Evolutionary conservation across 768 basidiomycete species (phyloP).

Genomic region (Hygrocybe punicea): DNA sequence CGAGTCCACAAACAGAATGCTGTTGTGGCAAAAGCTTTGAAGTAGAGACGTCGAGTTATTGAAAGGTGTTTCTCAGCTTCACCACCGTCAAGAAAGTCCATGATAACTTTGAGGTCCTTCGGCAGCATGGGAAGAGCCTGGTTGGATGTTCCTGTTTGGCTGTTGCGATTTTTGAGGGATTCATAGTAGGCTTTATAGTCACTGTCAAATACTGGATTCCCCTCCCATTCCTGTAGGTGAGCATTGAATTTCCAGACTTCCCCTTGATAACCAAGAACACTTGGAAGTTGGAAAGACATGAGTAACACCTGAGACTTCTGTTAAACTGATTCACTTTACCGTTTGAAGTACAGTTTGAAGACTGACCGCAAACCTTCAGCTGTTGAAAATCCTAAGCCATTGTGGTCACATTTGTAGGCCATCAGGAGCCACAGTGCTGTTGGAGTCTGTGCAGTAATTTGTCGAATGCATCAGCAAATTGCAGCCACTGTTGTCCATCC

Average conservation of each 20-base stretch:
- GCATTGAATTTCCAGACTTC: slow-evolving; percentile 17
- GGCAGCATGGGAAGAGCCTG: slow-evolving; percentile 22
- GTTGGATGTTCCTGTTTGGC: slow-evolving; percentile 11
- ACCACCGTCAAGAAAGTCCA: slow-evolving; percentile 12
- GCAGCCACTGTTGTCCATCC: no score
- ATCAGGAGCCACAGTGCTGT: slow-evolving; percentile 15
- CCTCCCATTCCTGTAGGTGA: slow-evolving; percentile 15
- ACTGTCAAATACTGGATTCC: slow-evolving; percentile 19
- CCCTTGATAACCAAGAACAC: slow-evolving; percentile 16
- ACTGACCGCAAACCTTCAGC: slow-evolving; percentile 15
- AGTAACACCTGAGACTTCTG: neutral
- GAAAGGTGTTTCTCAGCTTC: neutral
- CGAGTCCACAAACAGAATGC: slow-evolving; percentile 18
- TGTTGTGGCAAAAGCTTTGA: slow-evolving; percentile 18
- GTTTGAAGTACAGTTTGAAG: slow-evolving; percentile 18
- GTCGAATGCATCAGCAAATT: slow-evolving; percentile 12
- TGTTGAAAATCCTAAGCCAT: slow-evolving; percentile 13
- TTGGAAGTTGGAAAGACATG: neutral
- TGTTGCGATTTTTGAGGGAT: slow-evolving; percentile 16
- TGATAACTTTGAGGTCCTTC: slow-evolving; percentile 16
- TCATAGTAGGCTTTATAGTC: slow-evolving; percentile 16
- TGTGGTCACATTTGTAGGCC: slow-evolving; percentile 20
- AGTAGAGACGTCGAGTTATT: slow-evolving; percentile 12
- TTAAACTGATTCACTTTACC: slow-evolving; percentile 3
- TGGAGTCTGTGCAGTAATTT: slow-evolving; percentile 12